Base-by-base conservation (phyloP, 2,329 filamentous ascomycete genomes). In the Uncinocarpus reesii region DNA sequence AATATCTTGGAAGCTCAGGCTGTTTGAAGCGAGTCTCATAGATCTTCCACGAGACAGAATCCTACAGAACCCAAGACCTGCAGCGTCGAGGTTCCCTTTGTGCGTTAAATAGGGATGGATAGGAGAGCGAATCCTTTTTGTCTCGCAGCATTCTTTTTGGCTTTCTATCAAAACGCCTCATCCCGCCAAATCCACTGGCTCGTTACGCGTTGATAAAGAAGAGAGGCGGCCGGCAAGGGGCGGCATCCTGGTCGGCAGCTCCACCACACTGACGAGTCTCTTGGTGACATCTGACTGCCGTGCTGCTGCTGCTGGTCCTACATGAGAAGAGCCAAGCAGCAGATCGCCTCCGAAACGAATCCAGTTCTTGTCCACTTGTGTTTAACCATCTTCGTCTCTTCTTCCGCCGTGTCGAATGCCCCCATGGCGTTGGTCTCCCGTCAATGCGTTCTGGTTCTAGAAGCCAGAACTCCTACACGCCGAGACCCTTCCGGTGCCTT, bases 21-120 rank as follows among this genome's bases (percentile, higher is more conserved):
- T 37, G 32, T 45, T 37, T 45, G 42, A 45, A 37, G 42, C 42
- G 21, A 26, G 42, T 45, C 32, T 45, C 42, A 45, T 23, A 23
- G 21, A 13, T 36, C 32, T 45, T n/a, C n/a, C n/a, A n/a, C n/a
- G n/a, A n/a, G n/a, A n/a, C n/a, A n/a, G n/a, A n/a, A n/a, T n/a
- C n/a, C n/a, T n/a, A n/a, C n/a, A n/a, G n/a, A n/a, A n/a, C n/a
- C n/a, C n/a, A 29, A 29, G 26, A 29, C 26, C 11, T 29, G 26
- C n/a, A n/a, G n/a, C n/a, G n/a, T n/a, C n/a, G n/a, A 32, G 15
- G 29, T 32, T n/a, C 15, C 29, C 26, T 11, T 6, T 32, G 10
- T 32, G 4, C 15, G 4, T 32, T 32, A 32, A 13, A 29, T 29
- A 29, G n/a, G n/a, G n/a, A n/a, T n/a, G n/a, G n/a, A n/a, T n/a